Base-by-base conservation (phyloP, 257 asterid genomes). In the Echites panduratus region DNA sequence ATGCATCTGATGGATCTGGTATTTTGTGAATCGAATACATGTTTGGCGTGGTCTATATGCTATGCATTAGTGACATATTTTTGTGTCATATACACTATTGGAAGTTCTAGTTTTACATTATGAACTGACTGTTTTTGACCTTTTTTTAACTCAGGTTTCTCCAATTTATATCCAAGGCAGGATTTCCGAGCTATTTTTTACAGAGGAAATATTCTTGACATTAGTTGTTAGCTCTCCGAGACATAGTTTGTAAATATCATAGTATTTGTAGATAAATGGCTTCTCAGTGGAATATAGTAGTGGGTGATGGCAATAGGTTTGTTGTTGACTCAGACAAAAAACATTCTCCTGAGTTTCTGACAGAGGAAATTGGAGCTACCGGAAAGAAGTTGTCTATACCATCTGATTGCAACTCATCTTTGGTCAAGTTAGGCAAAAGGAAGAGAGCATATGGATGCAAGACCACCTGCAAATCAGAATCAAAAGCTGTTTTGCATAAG, bases 261-360 rank as follows among this genome's bases (percentile, higher is more conserved):
- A 61, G 62, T 50, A 29, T 29, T 45, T 52, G 79, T 75, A 63
- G 74, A 74, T 82, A 73, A 70, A 82, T 79, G 79, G 81, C 73
- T 40, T 70, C 79, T 24, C 69, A 50, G 53, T 29, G 74, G 56
- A 62, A 26, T 66, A 62, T 66, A 26, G 73, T 73, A 58, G 70
- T 79, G 66, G 73, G 70, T 35, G 70, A 74, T 79, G 75, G 77
- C 71, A 20, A 16, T 75, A 72, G 70, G 48, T 63, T 57, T 66
- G 70, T 66, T 64, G 68, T 48, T 75, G 67, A 40, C 73, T 52
- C 68, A 19, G 66, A 57, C 43, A 59, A 59, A 52, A 73, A 68
- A 26, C 29, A 41, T 62, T 71, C 76, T 22, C 48, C 68, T 5
- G 54, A 17, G 66, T 68, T 45, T 52, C 38, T 32, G 27, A 43